A percentile compares a stretch with the other conserved stretches of the same genome.
These are phyloP conservation scores for Alternaria metachromatica DNA, from an alignment of 2,329 filamentous ascomycete species.

Conservation along the genomic window DNA sequence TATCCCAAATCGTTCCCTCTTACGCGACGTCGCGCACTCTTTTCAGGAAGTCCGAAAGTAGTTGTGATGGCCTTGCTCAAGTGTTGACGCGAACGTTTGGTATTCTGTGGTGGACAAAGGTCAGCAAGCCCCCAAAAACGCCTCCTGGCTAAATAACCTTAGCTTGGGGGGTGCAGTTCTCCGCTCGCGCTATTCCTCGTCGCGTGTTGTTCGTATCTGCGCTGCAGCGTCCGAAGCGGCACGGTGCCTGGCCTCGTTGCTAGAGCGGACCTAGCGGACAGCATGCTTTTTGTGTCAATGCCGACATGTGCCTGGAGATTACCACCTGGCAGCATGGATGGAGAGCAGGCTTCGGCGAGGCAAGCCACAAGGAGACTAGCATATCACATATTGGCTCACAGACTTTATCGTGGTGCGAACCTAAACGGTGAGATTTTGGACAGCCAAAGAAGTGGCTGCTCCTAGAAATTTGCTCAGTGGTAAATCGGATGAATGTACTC, in stretches of 20 bases:
- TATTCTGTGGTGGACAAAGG: not conserved
- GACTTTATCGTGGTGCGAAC: not conserved
- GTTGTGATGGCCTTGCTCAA: not conserved
- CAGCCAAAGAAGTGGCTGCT: not conserved
- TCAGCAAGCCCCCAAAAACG: not conserved
- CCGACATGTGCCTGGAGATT: not conserved
- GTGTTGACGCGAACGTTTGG: not conserved
- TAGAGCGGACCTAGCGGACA: not conserved
- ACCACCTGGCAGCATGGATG: not conserved
- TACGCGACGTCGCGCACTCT: not conserved
- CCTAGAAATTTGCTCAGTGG: not conserved
- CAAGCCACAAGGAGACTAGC: slow-evolving; percentile 6
- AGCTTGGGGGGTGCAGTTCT: not conserved
- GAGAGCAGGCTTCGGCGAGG: not conserved
- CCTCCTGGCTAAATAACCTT: not conserved
- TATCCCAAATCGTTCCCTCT: not conserved
- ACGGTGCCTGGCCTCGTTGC: not conserved
- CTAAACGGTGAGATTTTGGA: not conserved
- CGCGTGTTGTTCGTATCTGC: not conserved
- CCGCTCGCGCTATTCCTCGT: not conserved
- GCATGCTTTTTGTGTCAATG: not conserved
- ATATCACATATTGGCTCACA: not conserved
- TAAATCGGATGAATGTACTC: not conserved
- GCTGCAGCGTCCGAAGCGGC: not conserved
- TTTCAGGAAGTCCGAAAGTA: not conserved